Evolutionary conservation across 1,139 yeast species (phyloP), one percentile per base, ranked within the genome.

Genomic region (Blastobotrys petasosporus): DNA sequence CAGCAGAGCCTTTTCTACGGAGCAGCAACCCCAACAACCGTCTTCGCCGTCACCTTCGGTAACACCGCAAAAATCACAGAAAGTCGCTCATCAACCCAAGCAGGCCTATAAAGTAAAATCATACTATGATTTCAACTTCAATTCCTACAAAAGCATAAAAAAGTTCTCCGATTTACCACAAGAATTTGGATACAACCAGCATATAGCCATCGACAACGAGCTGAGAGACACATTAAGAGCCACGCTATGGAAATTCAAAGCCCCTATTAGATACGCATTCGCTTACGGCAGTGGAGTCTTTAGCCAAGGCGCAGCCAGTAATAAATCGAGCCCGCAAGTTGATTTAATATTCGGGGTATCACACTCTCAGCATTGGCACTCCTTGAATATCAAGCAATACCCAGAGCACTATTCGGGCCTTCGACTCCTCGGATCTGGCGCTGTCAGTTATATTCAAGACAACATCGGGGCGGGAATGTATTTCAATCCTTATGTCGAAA

Each of bases 281-380:
- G 99, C 97, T 0, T 94, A 94, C 64, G 99, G 99, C 1, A 85
- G 95, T 7, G 97, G 96, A 3, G 96, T 94, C 0, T 85, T 94
- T 56, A 75, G 80, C 29, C 98, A 94, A 63, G 88, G 88, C 4
- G 55, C 61, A 4, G 61, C 64, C 31, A 58, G 63, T 28, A 52
- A 49, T 17, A 39, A 51, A 11, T 42, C 51, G 20, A 42, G 46
- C 30, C 82, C 88, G 1, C 98, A 92, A 63, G 76, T 87, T 10
- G 98, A 94, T 61, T 67, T 92, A 65, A 85, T 92, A n/a, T 80
- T 85, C 59, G 85, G 87, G 1, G 97, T 90, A 2, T 74, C 82
- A 1, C 77, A 82, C 60, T 77, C 94, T 2, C 69, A 70, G 36
- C 76, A 75, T 50, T 94, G 95, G 79, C 98, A 94, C 61, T 68